Conservation (phyloP, 2,329 filamentous ascomycete genomes). For the Neofusicoccum laricinum region DNA sequence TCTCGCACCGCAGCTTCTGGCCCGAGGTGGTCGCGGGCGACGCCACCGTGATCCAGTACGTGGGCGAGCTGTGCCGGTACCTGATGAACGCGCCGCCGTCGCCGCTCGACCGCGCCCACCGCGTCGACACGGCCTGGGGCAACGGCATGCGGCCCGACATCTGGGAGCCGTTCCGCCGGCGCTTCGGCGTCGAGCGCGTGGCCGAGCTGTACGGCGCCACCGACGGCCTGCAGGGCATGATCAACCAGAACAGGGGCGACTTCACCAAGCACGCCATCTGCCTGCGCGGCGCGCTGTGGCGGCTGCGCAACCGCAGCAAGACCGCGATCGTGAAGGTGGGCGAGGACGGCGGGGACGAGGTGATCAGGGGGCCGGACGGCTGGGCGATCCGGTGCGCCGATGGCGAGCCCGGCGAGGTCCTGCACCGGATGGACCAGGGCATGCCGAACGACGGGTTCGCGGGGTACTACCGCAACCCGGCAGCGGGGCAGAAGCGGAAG, state of each 20-base stretch:
- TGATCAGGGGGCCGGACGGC: slow-evolving; percentile 33
- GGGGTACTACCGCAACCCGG: slow-evolving; percentile 34
- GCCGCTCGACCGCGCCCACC: slow-evolving; percentile 58
- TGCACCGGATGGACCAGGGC: slow-evolving; percentile 31
- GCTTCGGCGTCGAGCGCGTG: slow-evolving; percentile 62
- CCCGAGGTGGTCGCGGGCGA: slow-evolving; percentile 64
- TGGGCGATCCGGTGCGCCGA: slow-evolving; percentile 32
- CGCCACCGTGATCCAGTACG: slow-evolving; percentile 71
- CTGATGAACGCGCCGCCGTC: slow-evolving; percentile 65
- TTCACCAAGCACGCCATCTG: slow-evolving; percentile 35
- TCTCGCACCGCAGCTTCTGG: slow-evolving; percentile 73
- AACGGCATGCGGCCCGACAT: slow-evolving; percentile 69
- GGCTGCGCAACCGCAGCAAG: slow-evolving; percentile 26
- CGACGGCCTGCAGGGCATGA: slow-evolving; percentile 55
- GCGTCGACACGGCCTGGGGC: slow-evolving; percentile 59
- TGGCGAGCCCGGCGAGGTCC: slow-evolving; percentile 35
- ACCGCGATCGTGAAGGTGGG: slow-evolving; percentile 38
- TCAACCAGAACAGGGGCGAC: slow-evolving; percentile 33
- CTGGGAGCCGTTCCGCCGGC: slow-evolving; percentile 62
- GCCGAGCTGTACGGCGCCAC: slow-evolving; percentile 76
- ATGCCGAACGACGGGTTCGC: slow-evolving; percentile 22
- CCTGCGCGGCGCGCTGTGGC: slow-evolving; percentile 34
- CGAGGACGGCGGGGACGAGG: slow-evolving; percentile 26
- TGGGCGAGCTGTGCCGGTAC: slow-evolving; percentile 74
- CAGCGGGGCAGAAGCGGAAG: slow-evolving; percentile 29